Base-by-base conservation (phyloP, 2,329 filamentous ascomycete species). In the Colletotrichum higginsianum region DNA sequence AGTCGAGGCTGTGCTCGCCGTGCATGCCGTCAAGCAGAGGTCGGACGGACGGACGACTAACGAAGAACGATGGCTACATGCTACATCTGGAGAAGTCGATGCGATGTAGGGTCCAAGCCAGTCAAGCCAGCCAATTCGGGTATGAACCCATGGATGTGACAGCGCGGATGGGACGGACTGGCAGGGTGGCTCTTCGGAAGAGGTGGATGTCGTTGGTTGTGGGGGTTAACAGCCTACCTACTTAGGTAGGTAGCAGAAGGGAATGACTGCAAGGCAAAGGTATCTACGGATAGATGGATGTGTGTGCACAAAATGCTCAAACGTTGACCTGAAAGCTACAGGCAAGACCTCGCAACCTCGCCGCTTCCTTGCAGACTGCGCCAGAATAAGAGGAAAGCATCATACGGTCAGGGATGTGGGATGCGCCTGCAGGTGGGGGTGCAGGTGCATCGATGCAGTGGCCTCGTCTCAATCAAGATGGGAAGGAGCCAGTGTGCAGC, bases 1-100 rank as follows among this genome's bases (percentile, higher is more conserved):
- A 62, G 38, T 42, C 30, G 58, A 63, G 52, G 64, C 64, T 63
- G 58, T 67, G 57, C 52, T 53, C 46, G 30, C 57, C 50, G 65
- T 63, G 26, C 64, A 58, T 52, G 58, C 58, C 64, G 68, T 62
- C 66, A 61, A 35, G 46, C 42, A 61, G 21, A 38, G 6, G n/a
- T 15, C 30, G 42, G 13, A 35, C 6, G 9, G 26, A 49, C 35
- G 2, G 9, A 38, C 35, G 35, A 38, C 26, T 49, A 47, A 35
- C 46, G 18, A 61, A 30, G 23, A 11, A 49, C 23, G 21, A 13
- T 30, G 42, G 58, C 44, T 49, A n/a, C 46, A 40, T 50, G 44
- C 12, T 35, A 8, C 35, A 38, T 38, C 35, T 38, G 35, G 35
- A 38, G 18, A n/a, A 61, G 58, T 21, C 9, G 58, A 61, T 12